A percentile compares a stretch with the other conserved stretches of the same genome.
Evolutionary conservation across 495 filamentous ascomycete genomes (phyloP).

Genomic region (Cercophora samala): DNA sequence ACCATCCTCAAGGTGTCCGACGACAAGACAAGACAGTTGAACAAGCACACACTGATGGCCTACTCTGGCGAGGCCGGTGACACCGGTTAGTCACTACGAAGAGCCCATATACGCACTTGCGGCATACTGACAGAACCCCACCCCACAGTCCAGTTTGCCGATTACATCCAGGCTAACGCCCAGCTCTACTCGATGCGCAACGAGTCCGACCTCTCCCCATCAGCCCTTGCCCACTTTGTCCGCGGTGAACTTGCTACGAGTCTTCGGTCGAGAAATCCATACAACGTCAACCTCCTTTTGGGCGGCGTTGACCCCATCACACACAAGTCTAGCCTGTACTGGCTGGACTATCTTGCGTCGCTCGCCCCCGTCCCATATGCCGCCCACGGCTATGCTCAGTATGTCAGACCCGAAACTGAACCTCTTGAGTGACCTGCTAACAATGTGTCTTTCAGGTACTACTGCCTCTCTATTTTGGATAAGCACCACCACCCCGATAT

Average conservation of each 20-base stretch:
- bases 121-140: slow-evolving; percentile 29
- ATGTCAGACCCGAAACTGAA: slow-evolving; percentile 38
- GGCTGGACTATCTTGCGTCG: slow-evolving; percentile 94
- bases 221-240: slow-evolving; percentile 86
- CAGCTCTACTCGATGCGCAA: slow-evolving; percentile 99
- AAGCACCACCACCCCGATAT: slow-evolving; percentile 98
- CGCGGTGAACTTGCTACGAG: slow-evolving; percentile 86
- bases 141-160: slow-evolving; percentile 87
- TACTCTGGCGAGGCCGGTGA: slow-evolving; percentile 95
- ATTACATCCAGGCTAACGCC: slow-evolving; percentile 98
- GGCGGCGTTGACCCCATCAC: slow-evolving; percentile 89
- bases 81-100: slow-evolving; percentile 60
- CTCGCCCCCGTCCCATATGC: slow-evolving; percentile 87
- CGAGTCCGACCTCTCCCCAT: slow-evolving; percentile 80
- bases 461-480: slow-evolving; percentile 92
- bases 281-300: slow-evolving; percentile 92
- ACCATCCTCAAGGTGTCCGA: slow-evolving; percentile 94
- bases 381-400: slow-evolving; percentile 97
- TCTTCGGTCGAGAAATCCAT: slow-evolving; percentile 85
- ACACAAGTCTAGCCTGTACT: slow-evolving; percentile 84
- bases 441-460: slow-evolving; percentile 55
- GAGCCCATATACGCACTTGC: not conserved
- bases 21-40: slow-evolving; percentile 90
- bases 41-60: slow-evolving; percentile 93
- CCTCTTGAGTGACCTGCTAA: not conserved